phyloP scores from a whole-genome alignment of 2,329 filamentous ascomycete genomes.

The Achaetomium macrosporum region DNA sequence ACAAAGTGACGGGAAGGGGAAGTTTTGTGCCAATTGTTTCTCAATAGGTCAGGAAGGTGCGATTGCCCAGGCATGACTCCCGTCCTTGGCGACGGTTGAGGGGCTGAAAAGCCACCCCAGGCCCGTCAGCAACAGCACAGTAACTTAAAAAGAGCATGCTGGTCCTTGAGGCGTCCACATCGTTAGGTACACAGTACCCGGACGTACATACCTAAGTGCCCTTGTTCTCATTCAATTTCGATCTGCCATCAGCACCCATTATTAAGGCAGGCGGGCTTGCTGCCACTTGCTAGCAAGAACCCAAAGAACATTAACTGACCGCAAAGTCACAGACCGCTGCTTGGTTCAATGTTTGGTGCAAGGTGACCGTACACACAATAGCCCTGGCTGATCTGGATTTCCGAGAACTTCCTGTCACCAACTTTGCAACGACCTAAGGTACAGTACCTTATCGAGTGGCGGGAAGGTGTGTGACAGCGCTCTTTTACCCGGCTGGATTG shows the following conservation, averaged over 20 bases:
- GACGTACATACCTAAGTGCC: slow-evolving; percentile 17
- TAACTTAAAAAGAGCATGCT: neutral
- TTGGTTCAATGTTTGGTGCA: neutral
- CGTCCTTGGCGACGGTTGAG: slow-evolving; percentile 12
- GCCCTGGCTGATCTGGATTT: neutral
- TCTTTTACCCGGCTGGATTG: slow-evolving; percentile 20
- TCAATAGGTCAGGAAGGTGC: neutral
- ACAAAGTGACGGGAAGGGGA: slow-evolving; percentile 15
- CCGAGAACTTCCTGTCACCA: neutral
- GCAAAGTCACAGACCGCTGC: too few species aligned
- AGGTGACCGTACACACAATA: too few species aligned
- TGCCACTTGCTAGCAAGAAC: neutral
- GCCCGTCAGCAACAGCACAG: slow-evolving; percentile 1
- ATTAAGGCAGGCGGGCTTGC: slow-evolving; percentile 5
- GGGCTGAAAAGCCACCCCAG: slow-evolving; percentile 17
- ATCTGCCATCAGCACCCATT: slow-evolving; percentile 1
- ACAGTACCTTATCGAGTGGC: neutral
- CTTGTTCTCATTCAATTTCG: neutral
- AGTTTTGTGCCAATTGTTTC: slow-evolving; percentile 19
- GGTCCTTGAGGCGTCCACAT: slow-evolving; percentile 10
- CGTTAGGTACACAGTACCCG: too few species aligned
- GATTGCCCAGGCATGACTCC: neutral
- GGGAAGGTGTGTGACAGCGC: neutral
- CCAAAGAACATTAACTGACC: too few species aligned
- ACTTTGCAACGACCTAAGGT: too few species aligned